These are phyloP conservation scores for Cytospora schulzeri DNA, from an alignment of 2,329 filamentous ascomycete species.

Conservation along the genomic window DNA sequence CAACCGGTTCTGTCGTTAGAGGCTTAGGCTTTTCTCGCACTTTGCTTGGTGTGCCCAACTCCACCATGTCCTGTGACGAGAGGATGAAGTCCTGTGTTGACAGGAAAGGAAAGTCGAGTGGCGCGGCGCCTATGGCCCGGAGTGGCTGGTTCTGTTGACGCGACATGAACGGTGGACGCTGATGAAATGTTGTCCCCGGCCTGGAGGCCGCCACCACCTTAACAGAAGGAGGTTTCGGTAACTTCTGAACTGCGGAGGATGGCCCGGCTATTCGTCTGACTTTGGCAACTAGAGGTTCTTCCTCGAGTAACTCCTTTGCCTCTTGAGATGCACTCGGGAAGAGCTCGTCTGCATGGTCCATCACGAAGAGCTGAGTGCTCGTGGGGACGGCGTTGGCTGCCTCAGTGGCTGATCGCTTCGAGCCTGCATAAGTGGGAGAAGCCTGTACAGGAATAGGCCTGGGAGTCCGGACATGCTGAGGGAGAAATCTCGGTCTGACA, in stretches of 20 bases:
- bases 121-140: background rate
- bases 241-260: background rate
- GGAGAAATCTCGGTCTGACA: conserved; percentile 19
- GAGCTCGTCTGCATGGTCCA: conserved; percentile 53
- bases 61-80: conserved; percentile 51
- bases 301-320: conserved; percentile 51
- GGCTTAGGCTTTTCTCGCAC: background rate
- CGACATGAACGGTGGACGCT: conserved; percentile 8
- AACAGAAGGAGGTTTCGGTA: background rate
- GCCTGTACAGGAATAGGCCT: conserved; percentile 15
- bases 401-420: background rate
- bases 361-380: conserved; percentile 57
- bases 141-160: background rate
- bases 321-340: conserved; percentile 61
- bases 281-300: conserved; percentile 27
- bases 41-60: conserved; percentile 39
- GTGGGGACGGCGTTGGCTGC: conserved; percentile 34
- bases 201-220: background rate
- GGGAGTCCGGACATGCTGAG: conserved; percentile 15
- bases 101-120: conserved; percentile 38
- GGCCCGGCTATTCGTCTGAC: background rate
- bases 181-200: conserved; percentile 6
- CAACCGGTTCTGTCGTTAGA: background rate
- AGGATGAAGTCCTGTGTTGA: conserved; percentile 50
- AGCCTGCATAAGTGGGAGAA: conserved; percentile 22